phyloP scores from a whole-genome alignment of 2,329 filamentous ascomycete genomes.

The Sporothrix inflata region DNA sequence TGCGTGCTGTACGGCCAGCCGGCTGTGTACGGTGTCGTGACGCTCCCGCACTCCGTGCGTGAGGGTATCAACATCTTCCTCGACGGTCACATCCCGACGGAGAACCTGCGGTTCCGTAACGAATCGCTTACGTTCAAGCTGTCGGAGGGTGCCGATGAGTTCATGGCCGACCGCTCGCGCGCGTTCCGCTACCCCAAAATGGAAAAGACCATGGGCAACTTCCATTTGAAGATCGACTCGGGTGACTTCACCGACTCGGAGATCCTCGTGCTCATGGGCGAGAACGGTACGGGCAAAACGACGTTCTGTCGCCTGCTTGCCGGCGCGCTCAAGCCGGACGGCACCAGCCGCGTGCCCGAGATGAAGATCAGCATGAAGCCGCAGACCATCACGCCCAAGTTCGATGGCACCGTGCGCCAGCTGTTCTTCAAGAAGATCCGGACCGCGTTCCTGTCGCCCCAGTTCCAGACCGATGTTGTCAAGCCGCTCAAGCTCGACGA shows the following conservation, averaged over 20 bases:
- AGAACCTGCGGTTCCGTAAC: conserved; percentile 97
- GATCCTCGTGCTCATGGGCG: conserved; percentile 99
- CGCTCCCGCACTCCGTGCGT: conserved; percentile 89
- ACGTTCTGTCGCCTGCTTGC: conserved; percentile 97
- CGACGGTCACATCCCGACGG: conserved; percentile 91
- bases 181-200: conserved; percentile 87
- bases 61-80: conserved; percentile 99
- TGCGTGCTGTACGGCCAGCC: conserved; percentile 96
- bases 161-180: conserved; percentile 78
- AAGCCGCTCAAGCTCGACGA: conserved; percentile 99
- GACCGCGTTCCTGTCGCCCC: conserved; percentile 90
- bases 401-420: conserved; percentile 93
- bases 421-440: conserved; percentile 99
- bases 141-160: conserved; percentile 86
- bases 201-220: conserved; percentile 89
- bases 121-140: conserved; percentile 96
- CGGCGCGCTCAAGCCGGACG: conserved; percentile 89
- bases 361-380: conserved; percentile 90
- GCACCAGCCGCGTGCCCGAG: conserved; percentile 73
- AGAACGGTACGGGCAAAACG: conserved; percentile 97
- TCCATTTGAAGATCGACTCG: conserved; percentile 70
- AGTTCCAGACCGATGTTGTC: conserved; percentile 99
- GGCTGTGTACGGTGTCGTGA: conserved; percentile 96
- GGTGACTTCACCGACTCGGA: conserved; percentile 97
- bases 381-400: conserved; percentile 98